These are phyloP conservation scores for Comarum palustre DNA, from an alignment of 306 rosid genomes.

Conservation along the genomic window DNA sequence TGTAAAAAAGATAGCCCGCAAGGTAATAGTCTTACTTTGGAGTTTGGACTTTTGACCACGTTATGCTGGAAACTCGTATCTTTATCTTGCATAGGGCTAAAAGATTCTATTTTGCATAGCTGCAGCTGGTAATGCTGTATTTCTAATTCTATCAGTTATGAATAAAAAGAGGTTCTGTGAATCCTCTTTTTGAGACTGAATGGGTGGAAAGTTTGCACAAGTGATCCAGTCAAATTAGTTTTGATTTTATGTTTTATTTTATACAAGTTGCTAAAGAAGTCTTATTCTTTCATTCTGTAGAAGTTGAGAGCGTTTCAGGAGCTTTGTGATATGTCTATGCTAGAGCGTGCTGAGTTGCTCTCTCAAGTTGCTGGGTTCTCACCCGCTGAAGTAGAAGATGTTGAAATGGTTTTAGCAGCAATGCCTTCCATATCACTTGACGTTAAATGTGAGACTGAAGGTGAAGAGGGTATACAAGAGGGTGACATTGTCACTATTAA, in stretches of 20 bases:
- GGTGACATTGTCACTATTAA: constrained; percentile 85
- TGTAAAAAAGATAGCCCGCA: constrained; percentile 86
- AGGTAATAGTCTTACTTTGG: constrained; percentile 42
- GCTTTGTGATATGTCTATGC: constrained; percentile 66
- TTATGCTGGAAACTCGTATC: constrained; percentile 5
- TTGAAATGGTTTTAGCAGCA: constrained; percentile 72
- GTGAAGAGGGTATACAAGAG: constrained; percentile 94
- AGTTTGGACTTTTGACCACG: not conserved
- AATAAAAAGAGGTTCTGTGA: not conserved
- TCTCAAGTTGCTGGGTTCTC: constrained; percentile 72
- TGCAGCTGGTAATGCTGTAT: not conserved
- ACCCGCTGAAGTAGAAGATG: constrained; percentile 65
- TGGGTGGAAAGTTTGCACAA: not conserved
- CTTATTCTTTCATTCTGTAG: constrained; percentile 41
- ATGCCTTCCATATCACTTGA: constrained; percentile 81
- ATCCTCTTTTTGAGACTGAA: not conserved
- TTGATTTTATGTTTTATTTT: not conserved
- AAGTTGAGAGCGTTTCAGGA: constrained; percentile 91
- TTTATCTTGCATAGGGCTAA: constrained; percentile 2
- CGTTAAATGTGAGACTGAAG: constrained; percentile 83
- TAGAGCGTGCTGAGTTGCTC: constrained; percentile 83
- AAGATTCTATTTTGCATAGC: not conserved
- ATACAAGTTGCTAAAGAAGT: constrained; percentile 20
- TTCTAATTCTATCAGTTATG: not conserved
- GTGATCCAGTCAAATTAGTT: not conserved